Evolutionary conservation across 129 eudicot species (phyloP), one percentile per base, ranked within the genome.

Genomic region (Kitagawia praeruptora): DNA sequence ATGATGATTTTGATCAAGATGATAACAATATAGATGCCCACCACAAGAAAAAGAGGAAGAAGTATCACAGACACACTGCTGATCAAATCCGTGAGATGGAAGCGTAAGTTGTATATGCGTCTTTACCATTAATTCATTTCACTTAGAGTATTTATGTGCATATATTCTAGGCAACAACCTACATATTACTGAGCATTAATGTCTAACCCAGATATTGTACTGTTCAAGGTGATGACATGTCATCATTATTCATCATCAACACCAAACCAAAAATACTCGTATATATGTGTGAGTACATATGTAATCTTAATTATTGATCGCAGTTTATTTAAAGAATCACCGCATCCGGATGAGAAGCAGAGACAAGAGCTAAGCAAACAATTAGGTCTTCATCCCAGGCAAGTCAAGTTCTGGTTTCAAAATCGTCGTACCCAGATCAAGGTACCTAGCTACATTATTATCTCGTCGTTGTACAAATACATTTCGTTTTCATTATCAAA

Each of bases 301-400:
- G 10, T 45, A 45, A 45, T 9, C 1, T 9, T 8, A 10, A 8
- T 46, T 46, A 11, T 34, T 4, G 0, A 69, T 53, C 84, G 86
- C 92, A 96, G 99, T 74, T 80, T 96, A 47, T 96, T 96, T 79
- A 96, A 92, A 83, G 99, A 96, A 86, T 96, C 99, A 61, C 99
- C 99, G 47, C 99, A 96, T 83, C 99, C 99, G 41, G 99, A 96
- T 88, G 99, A 96, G 87, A 96, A 91, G 89, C 99, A 96, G 84
- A 84, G 99, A 80, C 97, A 87, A 80, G 86, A 90, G 37, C 89
- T 96, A 64, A 96, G 99, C 92, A 89, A 89, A 83, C 91, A 87
- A 75, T 86, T 92, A 81, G 99, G 99, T 69, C 99, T 96, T 84
- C 91, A 90, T 85, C 97, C 99, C 40, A 85, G 96, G 76, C 99